Evolutionary conservation across 2,329 filamentous ascomycete species (phyloP), one percentile per base, ranked within the genome.

Genomic region (Phyllosticta capitalensis): DNA sequence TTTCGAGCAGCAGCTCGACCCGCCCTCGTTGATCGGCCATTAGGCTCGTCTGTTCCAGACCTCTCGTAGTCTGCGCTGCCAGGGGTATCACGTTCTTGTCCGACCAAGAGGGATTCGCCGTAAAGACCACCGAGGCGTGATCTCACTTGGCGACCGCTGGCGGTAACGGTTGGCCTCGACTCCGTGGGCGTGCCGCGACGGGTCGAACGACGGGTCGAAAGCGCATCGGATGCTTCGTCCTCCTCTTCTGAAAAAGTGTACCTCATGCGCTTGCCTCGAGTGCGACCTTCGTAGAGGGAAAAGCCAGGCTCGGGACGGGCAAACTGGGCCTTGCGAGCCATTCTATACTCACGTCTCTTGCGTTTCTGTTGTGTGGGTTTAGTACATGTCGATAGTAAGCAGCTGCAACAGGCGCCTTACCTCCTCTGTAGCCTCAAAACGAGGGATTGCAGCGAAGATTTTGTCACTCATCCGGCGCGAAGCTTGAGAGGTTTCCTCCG

Each of bases 191-290:
- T 90, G 63, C 84, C 85, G 64, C 90, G 88, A 24, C 92, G 77
- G 9, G 76, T 76, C 4, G 83, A 85, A 53, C 80, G 77, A 52
- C 82, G 85, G 19, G 84, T 81, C 12, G 89, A 90, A 6, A 86
- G 83, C 19, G 76, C 75, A 62, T 78, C 92, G 71, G 85, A 86
- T 68, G 83, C 83, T 59, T 79, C 82, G 56, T 76, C 79, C 65
- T 95, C 90, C 22, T 95, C 90, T 56, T 96, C 92, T 0, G 91
- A 95, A 69, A 89, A 99, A 0, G 90, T 99, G 70, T 99, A 99
- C 73, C 92, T 95, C 76, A 95, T 88, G 62, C 92, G 88, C 78
- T 99, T 97, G 60, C 94, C 94, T 61, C 94, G 85, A 5, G 95
- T 99, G 57, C 94, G 89, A 55, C 94, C 94, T 76, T 99, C 94